Conservation (phyloP, 805 yeast species). For the Wickerhamomyces xylosicus region DNA sequence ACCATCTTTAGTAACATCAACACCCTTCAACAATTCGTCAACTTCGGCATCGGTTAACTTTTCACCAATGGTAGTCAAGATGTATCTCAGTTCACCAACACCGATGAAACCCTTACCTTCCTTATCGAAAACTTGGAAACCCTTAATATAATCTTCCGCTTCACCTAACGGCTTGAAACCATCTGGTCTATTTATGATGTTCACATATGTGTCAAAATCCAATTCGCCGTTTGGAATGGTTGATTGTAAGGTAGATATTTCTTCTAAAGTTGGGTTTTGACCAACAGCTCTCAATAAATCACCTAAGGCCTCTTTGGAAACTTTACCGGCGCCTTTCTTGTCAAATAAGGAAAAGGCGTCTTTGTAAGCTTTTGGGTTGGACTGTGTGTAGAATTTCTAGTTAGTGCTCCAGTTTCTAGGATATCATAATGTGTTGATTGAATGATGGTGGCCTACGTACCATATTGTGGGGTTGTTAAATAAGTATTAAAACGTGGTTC, state of each 20-base stretch:
- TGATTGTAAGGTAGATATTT: slow-evolving; percentile 52
- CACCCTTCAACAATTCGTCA: slow-evolving; percentile 92
- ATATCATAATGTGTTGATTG: too few species aligned
- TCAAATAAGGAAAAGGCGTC: slow-evolving; percentile 97
- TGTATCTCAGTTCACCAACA: slow-evolving; percentile 92
- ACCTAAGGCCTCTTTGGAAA: slow-evolving; percentile 76
- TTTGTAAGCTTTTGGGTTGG: slow-evolving; percentile 39
- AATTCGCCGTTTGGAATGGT: slow-evolving; percentile 28
- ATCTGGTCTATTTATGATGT: slow-evolving; percentile 74
- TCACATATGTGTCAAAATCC: slow-evolving; percentile 68
- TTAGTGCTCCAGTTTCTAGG: background rate
- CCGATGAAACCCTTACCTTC: slow-evolving; percentile 93
- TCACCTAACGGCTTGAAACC: slow-evolving; percentile 84
- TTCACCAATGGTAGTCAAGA: slow-evolving; percentile 93
- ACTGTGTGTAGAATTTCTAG: slow-evolving; percentile 4
- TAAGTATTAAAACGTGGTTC: too few species aligned
- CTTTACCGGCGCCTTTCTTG: slow-evolving; percentile 90
- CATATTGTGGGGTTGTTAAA: too few species aligned
- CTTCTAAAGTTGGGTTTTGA: slow-evolving; percentile 93
- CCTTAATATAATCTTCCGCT: slow-evolving; percentile 83
- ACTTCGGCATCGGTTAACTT: slow-evolving; percentile 85
- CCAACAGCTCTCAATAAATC: slow-evolving; percentile 95
- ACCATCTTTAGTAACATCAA: slow-evolving; percentile 86
- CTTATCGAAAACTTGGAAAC: slow-evolving; percentile 96
- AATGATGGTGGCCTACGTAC: too few species aligned